Conservation (phyloP, 768 basidiomycete genomes). For the Plicaturopsis crispa region DNA sequence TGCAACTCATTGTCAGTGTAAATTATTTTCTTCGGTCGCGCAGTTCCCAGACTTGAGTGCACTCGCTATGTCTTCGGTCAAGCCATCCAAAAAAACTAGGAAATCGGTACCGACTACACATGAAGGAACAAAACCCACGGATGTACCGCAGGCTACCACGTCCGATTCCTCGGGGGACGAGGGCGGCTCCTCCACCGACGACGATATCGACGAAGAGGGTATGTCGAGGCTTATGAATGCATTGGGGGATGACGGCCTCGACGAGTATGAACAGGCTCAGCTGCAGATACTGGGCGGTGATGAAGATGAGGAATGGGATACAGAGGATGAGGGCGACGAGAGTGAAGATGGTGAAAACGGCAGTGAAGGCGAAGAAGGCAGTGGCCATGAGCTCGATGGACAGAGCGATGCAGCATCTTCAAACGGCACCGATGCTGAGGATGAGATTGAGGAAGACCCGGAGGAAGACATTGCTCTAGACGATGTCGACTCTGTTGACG, state of each 20-base stretch:
- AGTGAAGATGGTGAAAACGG: conserved; percentile 17
- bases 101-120: neutral
- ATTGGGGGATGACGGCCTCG: conserved; percentile 57
- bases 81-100: neutral
- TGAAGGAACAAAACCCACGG: neutral
- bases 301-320: conserved; percentile 14
- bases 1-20: no score
- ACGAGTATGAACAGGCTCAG: conserved; percentile 57
- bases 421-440: conserved; percentile 16
- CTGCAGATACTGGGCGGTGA: conserved; percentile 34
- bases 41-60: no score
- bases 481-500: conserved; percentile 58
- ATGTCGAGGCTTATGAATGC: conserved; percentile 48
- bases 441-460: conserved; percentile 25
- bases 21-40: no score
- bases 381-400: conserved; percentile 19
- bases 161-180: conserved; percentile 11
- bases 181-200: conserved; percentile 26
- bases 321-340: conserved; percentile 21
- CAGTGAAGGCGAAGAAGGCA: conserved; percentile 19
- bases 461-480: conserved; percentile 55
- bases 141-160: neutral
- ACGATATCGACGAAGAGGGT: conserved; percentile 49
- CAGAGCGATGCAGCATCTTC: conserved; percentile 16
- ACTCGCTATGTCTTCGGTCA: no score